Evolutionary conservation across 768 basidiomycete species (phyloP).

Genomic region (Dioszegia hungarica): DNA sequence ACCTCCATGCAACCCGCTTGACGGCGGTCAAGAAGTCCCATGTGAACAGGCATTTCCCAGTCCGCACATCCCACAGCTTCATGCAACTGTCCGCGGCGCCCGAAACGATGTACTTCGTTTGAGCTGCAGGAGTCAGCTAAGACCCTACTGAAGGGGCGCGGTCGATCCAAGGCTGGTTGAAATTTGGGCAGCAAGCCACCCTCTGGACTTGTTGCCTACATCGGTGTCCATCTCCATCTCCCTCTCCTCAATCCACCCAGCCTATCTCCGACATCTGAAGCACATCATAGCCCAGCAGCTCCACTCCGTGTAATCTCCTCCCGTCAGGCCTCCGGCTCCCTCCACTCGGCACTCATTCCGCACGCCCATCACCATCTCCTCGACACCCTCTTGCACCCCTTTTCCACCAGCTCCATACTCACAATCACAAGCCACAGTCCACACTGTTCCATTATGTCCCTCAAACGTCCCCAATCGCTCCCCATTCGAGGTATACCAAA

Average conservation of each 20-base stretch:
- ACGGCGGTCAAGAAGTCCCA: constrained; percentile 99
- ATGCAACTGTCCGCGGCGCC: constrained; percentile 93
- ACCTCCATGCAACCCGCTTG: constrained; percentile 85
- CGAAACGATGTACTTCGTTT: constrained; percentile 79
- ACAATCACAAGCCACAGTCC: constrained; percentile 97
- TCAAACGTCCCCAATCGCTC: constrained; percentile 95
- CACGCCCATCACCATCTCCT: too few species aligned
- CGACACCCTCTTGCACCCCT: too few species aligned
- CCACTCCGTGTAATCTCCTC: too few species aligned
- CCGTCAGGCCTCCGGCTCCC: too few species aligned
- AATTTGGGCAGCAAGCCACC: too few species aligned
- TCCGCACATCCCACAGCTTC: constrained; percentile 80
- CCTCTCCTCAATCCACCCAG: too few species aligned
- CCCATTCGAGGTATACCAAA: constrained; percentile 96
- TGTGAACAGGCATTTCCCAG: constrained; percentile 83
- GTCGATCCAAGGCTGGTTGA: too few species aligned
- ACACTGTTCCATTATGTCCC: constrained; percentile 91
- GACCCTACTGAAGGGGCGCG: too few species aligned
- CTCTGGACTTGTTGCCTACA: too few species aligned
- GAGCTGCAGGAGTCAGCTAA: constrained; percentile 56
- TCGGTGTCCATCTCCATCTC: too few species aligned
- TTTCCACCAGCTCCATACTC: constrained; percentile 48
- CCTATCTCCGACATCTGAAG: neutral
- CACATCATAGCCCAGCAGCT: neutral
- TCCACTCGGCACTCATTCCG: too few species aligned